Evolutionary conservation across 2,329 filamentous ascomycete genomes (phyloP), one percentile per base, ranked within the genome.

Genomic region (Fusarium nodosum): DNA sequence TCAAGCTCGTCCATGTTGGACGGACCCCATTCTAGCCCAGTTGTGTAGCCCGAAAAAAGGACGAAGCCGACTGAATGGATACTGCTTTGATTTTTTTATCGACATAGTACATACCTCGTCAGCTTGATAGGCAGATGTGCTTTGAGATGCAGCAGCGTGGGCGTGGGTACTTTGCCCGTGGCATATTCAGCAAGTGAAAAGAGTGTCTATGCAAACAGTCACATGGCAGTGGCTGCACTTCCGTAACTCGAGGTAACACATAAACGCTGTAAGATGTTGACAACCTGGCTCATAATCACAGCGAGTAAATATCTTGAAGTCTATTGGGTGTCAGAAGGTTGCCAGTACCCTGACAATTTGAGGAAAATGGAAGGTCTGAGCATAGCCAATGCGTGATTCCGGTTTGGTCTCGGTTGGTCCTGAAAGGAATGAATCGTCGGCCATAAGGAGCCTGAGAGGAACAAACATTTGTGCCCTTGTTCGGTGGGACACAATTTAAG

Each of bases 161-260:
- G 58, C 52, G 46, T 66, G 55, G 34, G 34, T 60, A 45, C 63
- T 50, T 57, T 33, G 30, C 28, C 51, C 56, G 48, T 33, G 24
- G 24, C 13, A 34, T 38, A 16, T 44, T 48, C 44, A 46, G 53
- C 53, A 38, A 46, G 59, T 58, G 46, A 45, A 52, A 63, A 64
- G 64, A 53, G 56, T 61, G 42, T 58, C n/a, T n/a, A n/a, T n/a
- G 39, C 34, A 59, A 62, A 60, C 42, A 54, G 58, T 72, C 66
- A 72, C 64, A 73, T 62, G 59, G 52, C 41, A 54, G 61, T 69
- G 68, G 56, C 51, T 66, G 62, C 64, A 50, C 57, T 71, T 71
- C 52, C 46, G 60, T 55, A 58, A 64, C 57, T 71, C 47, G 41
- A 50, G 53, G 41, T 63, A 66, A 68, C 66, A 60, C 66, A 69